phyloP scores from a whole-genome alignment of 1,284 basidiomycete genomes.

The Rhodotorula glutinis region DNA sequence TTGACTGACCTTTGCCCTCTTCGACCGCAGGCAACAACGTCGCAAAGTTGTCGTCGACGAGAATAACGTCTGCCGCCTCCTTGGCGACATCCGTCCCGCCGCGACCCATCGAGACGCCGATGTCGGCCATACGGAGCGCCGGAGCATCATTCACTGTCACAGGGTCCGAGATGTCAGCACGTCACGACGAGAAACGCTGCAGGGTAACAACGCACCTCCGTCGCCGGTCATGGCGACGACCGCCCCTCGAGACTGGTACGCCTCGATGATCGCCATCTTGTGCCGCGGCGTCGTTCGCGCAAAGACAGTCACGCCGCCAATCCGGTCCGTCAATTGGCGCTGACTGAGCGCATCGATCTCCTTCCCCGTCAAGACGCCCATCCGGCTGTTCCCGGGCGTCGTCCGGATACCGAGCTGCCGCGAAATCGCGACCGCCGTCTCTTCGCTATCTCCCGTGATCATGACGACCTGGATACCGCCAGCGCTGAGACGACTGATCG shows the following conservation, averaged over 20 bases:
- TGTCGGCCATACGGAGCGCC: conserved; percentile 95
- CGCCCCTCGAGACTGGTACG: conserved; percentile 79
- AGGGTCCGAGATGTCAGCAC: neutral
- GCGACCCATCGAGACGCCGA: conserved; percentile 95
- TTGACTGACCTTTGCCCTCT: conserved; percentile 63
- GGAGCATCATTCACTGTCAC: conserved; percentile 90
- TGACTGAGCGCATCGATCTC: conserved; percentile 80
- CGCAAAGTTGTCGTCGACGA: conserved; percentile 95
- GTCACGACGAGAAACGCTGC: neutral
- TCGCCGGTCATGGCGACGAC: conserved; percentile 98
- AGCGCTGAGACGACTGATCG: conserved; percentile 71
- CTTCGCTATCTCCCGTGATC: conserved; percentile 95
- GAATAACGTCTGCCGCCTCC: conserved; percentile 93
- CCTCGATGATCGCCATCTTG: conserved; percentile 95
- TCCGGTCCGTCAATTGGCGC: conserved; percentile 74
- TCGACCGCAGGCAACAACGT: conserved; percentile 92
- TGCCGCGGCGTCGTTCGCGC: conserved; percentile 92
- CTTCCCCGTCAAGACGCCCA: conserved; percentile 70
- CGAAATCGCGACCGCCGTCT: conserved; percentile 86
- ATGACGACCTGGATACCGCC: conserved; percentile 94
- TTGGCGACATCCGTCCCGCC: conserved; percentile 97
- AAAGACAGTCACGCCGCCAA: conserved; percentile 80
- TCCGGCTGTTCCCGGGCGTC: conserved; percentile 20
- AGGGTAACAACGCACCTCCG: conserved; percentile 57
- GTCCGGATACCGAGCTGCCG: conserved; percentile 74